These are phyloP conservation scores for Spinellus fusiger DNA, from an alignment of 192 early-diverging fungal genomes.

Conservation along the genomic window DNA sequence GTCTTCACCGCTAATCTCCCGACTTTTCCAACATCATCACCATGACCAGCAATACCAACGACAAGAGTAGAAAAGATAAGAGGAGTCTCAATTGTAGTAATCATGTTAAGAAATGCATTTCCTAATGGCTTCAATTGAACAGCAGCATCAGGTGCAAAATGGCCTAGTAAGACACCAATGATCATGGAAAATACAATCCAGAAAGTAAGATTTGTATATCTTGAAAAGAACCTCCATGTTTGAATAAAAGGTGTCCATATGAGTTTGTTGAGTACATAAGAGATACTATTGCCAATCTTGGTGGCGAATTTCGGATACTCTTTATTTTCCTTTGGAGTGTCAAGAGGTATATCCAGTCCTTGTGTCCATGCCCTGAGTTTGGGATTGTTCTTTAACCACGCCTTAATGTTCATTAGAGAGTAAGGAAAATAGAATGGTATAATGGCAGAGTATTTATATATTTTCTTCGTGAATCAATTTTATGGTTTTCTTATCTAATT, in stretches of 20 bases:
- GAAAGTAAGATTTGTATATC: slow-evolving; percentile 39
- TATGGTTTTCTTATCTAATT: too few species aligned
- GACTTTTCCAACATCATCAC: slow-evolving; percentile 51
- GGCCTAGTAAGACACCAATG: slow-evolving; percentile 44
- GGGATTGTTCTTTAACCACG: too few species aligned
- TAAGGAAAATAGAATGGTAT: too few species aligned
- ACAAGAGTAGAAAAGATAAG: slow-evolving; percentile 69
- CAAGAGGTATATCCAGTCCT: neutral
- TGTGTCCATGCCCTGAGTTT: too few species aligned
- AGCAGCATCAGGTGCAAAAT: slow-evolving; percentile 38
- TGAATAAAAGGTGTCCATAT: slow-evolving; percentile 8
- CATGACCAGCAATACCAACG: slow-evolving; percentile 69
- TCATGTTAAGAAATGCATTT: slow-evolving; percentile 46
- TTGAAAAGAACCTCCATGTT: slow-evolving; percentile 18
- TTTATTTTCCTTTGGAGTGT: neutral
- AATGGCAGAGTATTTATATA: too few species aligned
- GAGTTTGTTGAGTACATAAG: neutral
- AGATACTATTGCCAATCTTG: neutral
- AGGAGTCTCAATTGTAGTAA: slow-evolving; percentile 47
- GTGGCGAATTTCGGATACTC: neutral
- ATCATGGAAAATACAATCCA: slow-evolving; percentile 46
- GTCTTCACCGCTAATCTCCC: slow-evolving; percentile 63
- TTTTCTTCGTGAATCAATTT: too few species aligned
- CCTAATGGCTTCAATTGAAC: slow-evolving; percentile 42
- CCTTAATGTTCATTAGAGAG: too few species aligned